A percentile compares a stretch with the other conserved stretches of the same genome.
Evolutionary conservation across 192 early-diverging fungal species (phyloP).

Genomic region (Umbelopsis vinacea): DNA sequence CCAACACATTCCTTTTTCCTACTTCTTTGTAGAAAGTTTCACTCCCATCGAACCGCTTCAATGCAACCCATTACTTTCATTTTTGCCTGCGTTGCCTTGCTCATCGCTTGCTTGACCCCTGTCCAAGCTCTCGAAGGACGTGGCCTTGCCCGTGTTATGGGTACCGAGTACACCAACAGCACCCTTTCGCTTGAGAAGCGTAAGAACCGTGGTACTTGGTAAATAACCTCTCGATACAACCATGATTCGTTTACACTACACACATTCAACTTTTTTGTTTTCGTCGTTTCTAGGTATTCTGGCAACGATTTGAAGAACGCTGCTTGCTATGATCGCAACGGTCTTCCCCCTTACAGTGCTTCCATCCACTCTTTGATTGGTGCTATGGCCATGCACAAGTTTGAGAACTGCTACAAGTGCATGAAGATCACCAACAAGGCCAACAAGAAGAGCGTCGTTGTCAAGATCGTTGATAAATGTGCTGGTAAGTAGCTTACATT

Average conservation of each 20-base stretch:
- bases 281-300: slow-evolving; percentile 32
- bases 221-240: slow-evolving; percentile 2
- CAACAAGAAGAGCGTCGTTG: slow-evolving; percentile 27
- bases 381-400: slow-evolving; percentile 42
- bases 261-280: not conserved
- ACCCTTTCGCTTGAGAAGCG: slow-evolving; percentile 27
- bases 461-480: slow-evolving; percentile 44
- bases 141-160: slow-evolving; percentile 39
- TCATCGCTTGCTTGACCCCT: slow-evolving; percentile 26
- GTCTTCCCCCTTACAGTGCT: slow-evolving; percentile 41
- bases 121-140: slow-evolving; percentile 36
- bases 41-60: not conserved
- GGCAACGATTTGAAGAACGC: slow-evolving; percentile 45
- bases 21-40: not conserved
- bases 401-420: slow-evolving; percentile 44
- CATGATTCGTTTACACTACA: not conserved
- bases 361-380: slow-evolving; percentile 40
- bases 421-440: slow-evolving; percentile 40
- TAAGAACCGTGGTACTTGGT: slow-evolving; percentile 36
- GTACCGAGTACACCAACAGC: slow-evolving; percentile 17
- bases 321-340: slow-evolving; percentile 46
- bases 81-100: slow-evolving; percentile 19
- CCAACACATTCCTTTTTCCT: slow-evolving; percentile 12
- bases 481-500: slow-evolving; percentile 13
- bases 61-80: slow-evolving; percentile 27